These are phyloP conservation scores for Stevia rebaudiana DNA, from an alignment of 140 eudicot species.

Conservation along the genomic window DNA sequence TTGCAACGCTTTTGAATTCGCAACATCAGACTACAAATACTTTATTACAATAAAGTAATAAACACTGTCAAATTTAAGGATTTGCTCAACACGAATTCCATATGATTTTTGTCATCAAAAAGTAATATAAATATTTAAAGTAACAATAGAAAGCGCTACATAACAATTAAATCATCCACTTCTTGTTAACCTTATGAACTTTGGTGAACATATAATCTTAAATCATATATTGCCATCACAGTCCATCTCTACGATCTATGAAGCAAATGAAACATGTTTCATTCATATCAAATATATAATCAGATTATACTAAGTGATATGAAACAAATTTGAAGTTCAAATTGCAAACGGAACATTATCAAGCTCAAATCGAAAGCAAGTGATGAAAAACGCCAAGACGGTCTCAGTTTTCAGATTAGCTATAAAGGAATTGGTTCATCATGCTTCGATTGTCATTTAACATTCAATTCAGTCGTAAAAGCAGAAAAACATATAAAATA, in stretches of 20 bases:
- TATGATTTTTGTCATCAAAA: neutral
- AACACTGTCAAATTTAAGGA: neutral
- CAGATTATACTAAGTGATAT: neutral
- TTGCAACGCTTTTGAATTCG: neutral
- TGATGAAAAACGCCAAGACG: neutral
- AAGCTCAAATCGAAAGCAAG: neutral
- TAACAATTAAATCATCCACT: neutral
- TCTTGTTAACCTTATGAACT: neutral
- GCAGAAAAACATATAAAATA: neutral
- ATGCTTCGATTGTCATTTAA: neutral
- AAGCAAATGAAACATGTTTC: neutral
- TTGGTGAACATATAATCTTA: neutral
- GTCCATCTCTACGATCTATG: neutral
- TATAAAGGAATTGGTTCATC: neutral
- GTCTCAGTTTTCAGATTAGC: constrained; percentile 6
- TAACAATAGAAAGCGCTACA: neutral
- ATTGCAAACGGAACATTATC: neutral
- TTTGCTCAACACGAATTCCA: neutral
- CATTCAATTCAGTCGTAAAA: constrained; percentile 9
- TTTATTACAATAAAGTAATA: neutral
- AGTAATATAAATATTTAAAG: constrained; percentile 1
- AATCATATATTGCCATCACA: neutral
- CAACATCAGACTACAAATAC: neutral
- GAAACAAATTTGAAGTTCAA: constrained; percentile 3
- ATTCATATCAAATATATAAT: neutral